These are phyloP conservation scores for Nitzschia inconspicua DNA, from an alignment of 108 stramenopile species.

Conservation along the genomic window DNA sequence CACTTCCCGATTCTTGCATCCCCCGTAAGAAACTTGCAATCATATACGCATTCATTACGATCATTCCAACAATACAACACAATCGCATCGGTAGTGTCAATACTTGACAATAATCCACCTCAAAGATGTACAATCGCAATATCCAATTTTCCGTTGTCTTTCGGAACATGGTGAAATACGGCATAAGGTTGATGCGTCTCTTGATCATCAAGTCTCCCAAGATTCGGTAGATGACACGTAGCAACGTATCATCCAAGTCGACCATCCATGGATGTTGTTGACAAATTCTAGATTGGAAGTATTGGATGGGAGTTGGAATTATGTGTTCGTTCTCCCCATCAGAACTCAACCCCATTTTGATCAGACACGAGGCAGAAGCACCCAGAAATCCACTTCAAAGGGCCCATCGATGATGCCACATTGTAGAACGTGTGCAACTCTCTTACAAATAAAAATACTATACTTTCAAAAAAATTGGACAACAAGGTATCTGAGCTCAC, in stretches of 20 bases:
- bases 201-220: constrained; percentile 29
- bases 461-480: too few species aligned
- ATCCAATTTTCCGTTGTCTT: not conserved
- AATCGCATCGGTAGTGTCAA: constrained; percentile 29
- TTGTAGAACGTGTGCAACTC: too few species aligned
- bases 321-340: too few species aligned
- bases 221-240: not conserved
- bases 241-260: constrained; percentile 19
- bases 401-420: constrained; percentile 42
- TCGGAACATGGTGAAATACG: constrained; percentile 9
- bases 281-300: not conserved
- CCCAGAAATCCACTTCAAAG: constrained; percentile 55
- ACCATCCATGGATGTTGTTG: not conserved
- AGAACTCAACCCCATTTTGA: constrained; percentile 52
- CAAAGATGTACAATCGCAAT: constrained; percentile 15
- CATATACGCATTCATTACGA: constrained; percentile 65
- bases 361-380: constrained; percentile 60
- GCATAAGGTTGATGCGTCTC: constrained; percentile 27
- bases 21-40: constrained; percentile 70
- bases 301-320: not conserved
- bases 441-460: too few species aligned
- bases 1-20: constrained; percentile 75
- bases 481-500: too few species aligned
- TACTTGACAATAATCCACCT: constrained; percentile 28
- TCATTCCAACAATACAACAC: constrained; percentile 50